Base-by-base conservation (phyloP, 768 basidiomycete genomes). In the Chalciporus pseudorubinellus region DNA sequence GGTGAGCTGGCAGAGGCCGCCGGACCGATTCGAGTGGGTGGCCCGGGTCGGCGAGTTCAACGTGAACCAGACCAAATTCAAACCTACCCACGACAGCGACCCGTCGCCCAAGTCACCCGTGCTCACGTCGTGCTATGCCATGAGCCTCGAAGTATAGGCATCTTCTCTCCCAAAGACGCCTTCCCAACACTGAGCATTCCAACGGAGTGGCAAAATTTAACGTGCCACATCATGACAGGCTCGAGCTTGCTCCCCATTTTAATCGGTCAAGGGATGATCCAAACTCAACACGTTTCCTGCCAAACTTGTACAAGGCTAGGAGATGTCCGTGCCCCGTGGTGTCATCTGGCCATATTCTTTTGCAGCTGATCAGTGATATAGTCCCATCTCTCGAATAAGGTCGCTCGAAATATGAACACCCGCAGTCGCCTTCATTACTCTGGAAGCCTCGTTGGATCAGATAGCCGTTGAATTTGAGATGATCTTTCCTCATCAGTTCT, bases 371-470 rank as follows among this genome's bases (percentile, higher is more conserved):
- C n/a, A n/a, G 39, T 20, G 41, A 48, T 34, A 39, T 39, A 6
- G 4, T 39, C 18, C 18, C 38, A 19, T 18, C 38, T 39, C 38
- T 39, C 38, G 18, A 19, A 19, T 16, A 19, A 40, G 38, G 38
- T 14, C 38, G 19, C 38, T 11, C 18, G 16, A n/a, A 6, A 16
- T n/a, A 36, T 36, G 34, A 36, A 36, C 33, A 34, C 14, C 34
- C n/a, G 34, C 34, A n/a, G n/a, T 36, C 6, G 14, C n/a, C 14
- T 36, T n/a, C 34, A 36, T 36, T 36, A n/a, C 34, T 36, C 34
- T 2, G n/a, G 4, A 4, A 12, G 49, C 58, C 58, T 61, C 55
- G 56, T 59, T 55, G 56, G 31, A 67, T 67, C 65, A 59, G 66
- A 67, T 66, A 60, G 56, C 40, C 26, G 48, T 55, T 46, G 43